Base-by-base conservation (phyloP, 495 filamentous ascomycete genomes). In the Terfezia claveryi region DNA sequence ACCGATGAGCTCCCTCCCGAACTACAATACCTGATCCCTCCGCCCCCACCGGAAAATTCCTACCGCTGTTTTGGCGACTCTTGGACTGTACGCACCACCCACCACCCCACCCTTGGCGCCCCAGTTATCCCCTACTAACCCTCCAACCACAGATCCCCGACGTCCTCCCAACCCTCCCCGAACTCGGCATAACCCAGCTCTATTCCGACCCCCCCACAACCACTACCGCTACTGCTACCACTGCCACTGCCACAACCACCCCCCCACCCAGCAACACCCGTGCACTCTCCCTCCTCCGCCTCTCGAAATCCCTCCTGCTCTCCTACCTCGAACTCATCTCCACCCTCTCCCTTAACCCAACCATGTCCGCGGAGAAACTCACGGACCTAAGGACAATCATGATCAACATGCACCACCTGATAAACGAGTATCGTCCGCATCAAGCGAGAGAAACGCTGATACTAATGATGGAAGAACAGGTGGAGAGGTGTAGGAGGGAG, bases 351-450 rank as follows among this genome's bases (percentile, higher is more conserved):
- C 68, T 78, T 2, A 72, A 81, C 23, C 82, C 86, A 0, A 72
- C 75, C 14, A 68, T 74, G 49, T 76, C 72, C 51, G 68, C 72
- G 20, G 73, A 79, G 16, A 88, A 89, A 62, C 73, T 87, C 32
- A 69, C 76, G 3, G 80, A 94, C 61, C 59, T 98, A n/a, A 73
- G 79, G 60, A 83, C 78, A 23, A 61, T 95, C 4, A 80, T 89
- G 55, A 78, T 86, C 62, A 94, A 96, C 68, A 81, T 87, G 54
- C 85, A 95, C 66, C 83, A 87, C 58, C 74, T 89, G 17, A 75
- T 95, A 51, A 98, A 98, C 66, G 80, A 91, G 56, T 96, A 95
- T 67, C 80, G 91, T 23, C 92, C 91, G 2, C 91, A 98, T 67
- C 92, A 98, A 67, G 87, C 88, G 23, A 72, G 91, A 38, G 92